Base-by-base conservation (phyloP, 345 rosid species). In the Geranium rotundifolium region DNA sequence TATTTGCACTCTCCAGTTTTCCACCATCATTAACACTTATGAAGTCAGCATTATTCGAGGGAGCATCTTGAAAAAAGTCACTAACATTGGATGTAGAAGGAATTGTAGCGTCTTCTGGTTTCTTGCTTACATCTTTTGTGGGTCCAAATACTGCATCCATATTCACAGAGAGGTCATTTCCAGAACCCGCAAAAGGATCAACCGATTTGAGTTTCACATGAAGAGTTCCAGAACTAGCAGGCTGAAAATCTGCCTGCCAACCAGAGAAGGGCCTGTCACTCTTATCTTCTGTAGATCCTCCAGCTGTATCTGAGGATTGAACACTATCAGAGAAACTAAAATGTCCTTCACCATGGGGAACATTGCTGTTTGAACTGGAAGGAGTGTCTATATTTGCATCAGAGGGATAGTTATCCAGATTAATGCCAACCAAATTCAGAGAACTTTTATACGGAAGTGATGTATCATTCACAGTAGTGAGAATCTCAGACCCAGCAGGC, bases 341-440 rank as follows among this genome's bases (percentile, higher is more conserved):
- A 67, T 54, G 64, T 16, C 19, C 73, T 23, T 56, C 65, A 77
- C 60, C 75, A 20, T 57, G 80, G 60, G 67, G 63, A n/a, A 69
- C 72, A 70, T 65, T 41, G 59, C 61, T 68, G 70, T 70, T 82
- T 13, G 60, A 9, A 14, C 61, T 29, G 14, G 75, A 60, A 65
- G 66, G 52, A 62, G 62, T 29, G 23, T 66, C 75, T 29, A 18
- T 69, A 63, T 74, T 78, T 55, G 73, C 69, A 65, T 84, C 86
- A 52, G 63, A 63, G 17, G 77, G 79, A 69, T 64, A 76, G 64
- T 75, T 70, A 65, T 79, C 85, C 63, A 82, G 68, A 74, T 72
- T 80, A 55, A 77, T 60, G 61, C 89, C 96, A 59, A 67, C 81
- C 46, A 83, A 63, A 71, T 77, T 78, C 68, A 81, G 20, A 37